These are phyloP conservation scores for Galeopsis tetrahit DNA, from an alignment of 257 asterid species.

Conservation along the genomic window DNA sequence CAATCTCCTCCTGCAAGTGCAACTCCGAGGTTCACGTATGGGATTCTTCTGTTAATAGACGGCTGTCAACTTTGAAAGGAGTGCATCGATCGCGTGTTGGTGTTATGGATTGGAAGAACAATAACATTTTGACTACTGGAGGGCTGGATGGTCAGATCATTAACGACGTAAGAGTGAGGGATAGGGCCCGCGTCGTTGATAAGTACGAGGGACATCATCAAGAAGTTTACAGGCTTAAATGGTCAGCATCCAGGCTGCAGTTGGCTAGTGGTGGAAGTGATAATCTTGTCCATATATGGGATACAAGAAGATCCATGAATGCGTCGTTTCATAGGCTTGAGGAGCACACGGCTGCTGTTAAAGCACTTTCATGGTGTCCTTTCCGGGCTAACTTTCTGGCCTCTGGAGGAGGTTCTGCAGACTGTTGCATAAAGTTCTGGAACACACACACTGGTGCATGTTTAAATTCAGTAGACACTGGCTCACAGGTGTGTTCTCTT, in stretches of 20 bases:
- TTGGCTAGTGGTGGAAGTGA: neutral
- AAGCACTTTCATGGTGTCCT: constrained; percentile 2
- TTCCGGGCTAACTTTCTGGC: neutral
- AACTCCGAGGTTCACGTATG: too few relatives aligned
- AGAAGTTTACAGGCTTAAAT: too few relatives aligned
- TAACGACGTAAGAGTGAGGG: neutral
- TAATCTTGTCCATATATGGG: neutral
- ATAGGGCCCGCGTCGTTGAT: neutral
- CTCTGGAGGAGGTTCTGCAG: neutral
- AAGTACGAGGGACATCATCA: neutral
- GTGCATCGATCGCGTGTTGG: neutral
- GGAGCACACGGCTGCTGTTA: neutral
- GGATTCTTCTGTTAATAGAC: too few relatives aligned
- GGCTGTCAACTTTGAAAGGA: neutral
- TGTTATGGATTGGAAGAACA: neutral
- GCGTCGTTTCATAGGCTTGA: neutral
- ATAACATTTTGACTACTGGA: neutral
- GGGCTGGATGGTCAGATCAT: neutral
- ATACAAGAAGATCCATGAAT: neutral
- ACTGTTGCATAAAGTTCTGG: neutral
- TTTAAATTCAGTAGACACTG: neutral
- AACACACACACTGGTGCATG: neutral
- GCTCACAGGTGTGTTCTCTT: constrained; percentile 2
- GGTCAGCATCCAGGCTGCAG: neutral
- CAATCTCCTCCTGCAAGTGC: constrained; percentile 82